Evolutionary conservation across 208 protist species (phyloP).

Genomic region (Wallacemonas sp.): DNA sequence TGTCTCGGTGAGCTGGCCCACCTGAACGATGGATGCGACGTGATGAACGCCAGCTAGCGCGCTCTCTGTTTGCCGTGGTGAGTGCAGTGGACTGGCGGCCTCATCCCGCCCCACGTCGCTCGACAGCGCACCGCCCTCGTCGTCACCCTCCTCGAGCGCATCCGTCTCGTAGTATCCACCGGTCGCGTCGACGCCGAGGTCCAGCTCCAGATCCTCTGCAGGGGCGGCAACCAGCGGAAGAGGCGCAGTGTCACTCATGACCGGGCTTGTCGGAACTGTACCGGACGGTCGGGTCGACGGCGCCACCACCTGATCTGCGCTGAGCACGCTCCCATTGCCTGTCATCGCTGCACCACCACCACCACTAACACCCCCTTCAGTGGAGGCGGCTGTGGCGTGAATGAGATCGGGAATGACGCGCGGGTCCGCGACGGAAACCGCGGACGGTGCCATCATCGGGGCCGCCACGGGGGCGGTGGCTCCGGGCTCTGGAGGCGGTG

Average conservation of each 20-base stretch:
- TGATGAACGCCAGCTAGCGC: too few species aligned
- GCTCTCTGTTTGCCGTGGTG: too few species aligned
- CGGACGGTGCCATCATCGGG: background rate
- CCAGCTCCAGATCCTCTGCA: background rate
- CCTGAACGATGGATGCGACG: too few species aligned
- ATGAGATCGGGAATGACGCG: background rate
- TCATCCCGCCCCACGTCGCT: too few species aligned
- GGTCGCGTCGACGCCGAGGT: background rate
- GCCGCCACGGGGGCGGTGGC: background rate
- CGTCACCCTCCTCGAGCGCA: slow-evolving; percentile 17
- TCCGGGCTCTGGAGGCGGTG: background rate
- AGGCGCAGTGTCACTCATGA: background rate
- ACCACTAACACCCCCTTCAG: too few species aligned
- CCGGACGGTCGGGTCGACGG: too few species aligned
- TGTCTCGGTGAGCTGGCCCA: too few species aligned
- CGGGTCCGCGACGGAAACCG: background rate
- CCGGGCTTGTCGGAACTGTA: background rate
- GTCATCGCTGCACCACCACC: background rate
- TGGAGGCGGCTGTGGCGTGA: too few species aligned
- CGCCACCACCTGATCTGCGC: background rate
- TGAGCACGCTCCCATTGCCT: background rate
- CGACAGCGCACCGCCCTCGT: background rate
- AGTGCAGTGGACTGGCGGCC: too few species aligned
- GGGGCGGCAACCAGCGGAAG: background rate
- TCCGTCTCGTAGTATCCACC: slow-evolving; percentile 22